Percentiles rank a stretch among this genome's conserved stretches.
phyloP scores from a whole-genome alignment of 176 grass and related monocot genomes.

The Carex littledalei region DNA sequence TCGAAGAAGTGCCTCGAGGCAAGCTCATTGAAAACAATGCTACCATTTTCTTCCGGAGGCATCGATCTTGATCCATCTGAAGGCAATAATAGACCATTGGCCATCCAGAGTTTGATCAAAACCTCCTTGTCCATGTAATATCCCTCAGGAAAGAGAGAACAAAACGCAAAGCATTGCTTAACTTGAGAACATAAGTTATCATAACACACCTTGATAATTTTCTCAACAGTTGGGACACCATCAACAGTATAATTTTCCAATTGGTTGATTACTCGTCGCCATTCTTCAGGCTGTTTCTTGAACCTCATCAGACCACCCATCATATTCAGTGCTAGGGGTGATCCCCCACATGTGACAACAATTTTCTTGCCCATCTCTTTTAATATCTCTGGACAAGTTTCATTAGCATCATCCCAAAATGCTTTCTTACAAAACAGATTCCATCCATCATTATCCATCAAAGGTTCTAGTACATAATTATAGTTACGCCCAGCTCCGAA shows the following conservation, averaged over 20 bases:
- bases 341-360: neutral
- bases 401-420: neutral
- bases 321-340: slow-evolving; percentile 16
- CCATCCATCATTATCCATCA: too few relatives aligned
- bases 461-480: too few relatives aligned
- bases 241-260: neutral
- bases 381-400: neutral
- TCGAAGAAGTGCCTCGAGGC: neutral
- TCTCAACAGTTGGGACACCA: neutral
- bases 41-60: neutral
- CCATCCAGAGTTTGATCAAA: neutral
- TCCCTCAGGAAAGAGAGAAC: slow-evolving; percentile 7
- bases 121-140: neutral
- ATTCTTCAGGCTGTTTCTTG: neutral
- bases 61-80: neutral
- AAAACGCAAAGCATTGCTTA: neutral
- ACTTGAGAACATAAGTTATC: slow-evolving; percentile 18
- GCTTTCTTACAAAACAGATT: neutral
- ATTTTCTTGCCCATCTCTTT: neutral
- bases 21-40: neutral
- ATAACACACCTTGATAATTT: neutral
- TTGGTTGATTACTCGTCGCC: slow-evolving; percentile 12
- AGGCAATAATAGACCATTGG: neutral
- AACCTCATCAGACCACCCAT: neutral
- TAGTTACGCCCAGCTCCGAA: neutral